Evolutionary conservation across 192 early-diverging fungal genomes (phyloP), one percentile per base, ranked within the genome.

Genomic region (Coemansia sp.): DNA sequence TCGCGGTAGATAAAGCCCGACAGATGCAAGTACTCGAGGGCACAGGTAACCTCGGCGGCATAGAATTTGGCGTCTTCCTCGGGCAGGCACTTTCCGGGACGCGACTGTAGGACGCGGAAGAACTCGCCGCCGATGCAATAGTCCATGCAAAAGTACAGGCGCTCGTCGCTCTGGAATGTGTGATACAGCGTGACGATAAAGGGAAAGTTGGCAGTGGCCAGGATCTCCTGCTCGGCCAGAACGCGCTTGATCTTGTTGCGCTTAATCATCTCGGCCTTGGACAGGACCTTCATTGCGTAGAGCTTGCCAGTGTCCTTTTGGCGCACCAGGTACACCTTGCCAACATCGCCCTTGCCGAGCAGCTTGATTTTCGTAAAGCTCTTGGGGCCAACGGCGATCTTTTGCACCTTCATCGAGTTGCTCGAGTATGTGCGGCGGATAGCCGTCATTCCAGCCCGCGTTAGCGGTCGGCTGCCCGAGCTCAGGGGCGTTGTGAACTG

Each of bases 221-320:
- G 72, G 70, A 94, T 94, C 70, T 94, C 94, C 73, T 99, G 97
- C 75, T 98, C 97, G 6, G 97, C 94, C 50, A 99, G 84, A 28
- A 96, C 96, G 25, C 97, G 88, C 70, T 97, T 96, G 73, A 99
- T 92, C 83, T 99, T 99, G 83, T 98, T 95, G 38, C 96, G 88
- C 64, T 93, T 95, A 61, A 99, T 90, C 96, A 99, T 99, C 76
- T 97, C 97, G 55, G 86, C 82, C 83, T 99, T 99, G 25, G 91
- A 92, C 63, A 95, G 75, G 0, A 95, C 92, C 86, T 99, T 99
- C 96, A 99, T 98, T 6, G 96, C 97, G 79, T 89, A 99, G 16
- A 96, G 86, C 63, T 88, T 88, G 52, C 85, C 86, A 0, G 87
- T 82, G 39, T 88, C 86, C 71, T 95, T 95, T 69, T 92, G 87